phyloP scores from a whole-genome alignment of 2,329 filamentous ascomycete genomes.

The Niveomyces coronatus region DNA sequence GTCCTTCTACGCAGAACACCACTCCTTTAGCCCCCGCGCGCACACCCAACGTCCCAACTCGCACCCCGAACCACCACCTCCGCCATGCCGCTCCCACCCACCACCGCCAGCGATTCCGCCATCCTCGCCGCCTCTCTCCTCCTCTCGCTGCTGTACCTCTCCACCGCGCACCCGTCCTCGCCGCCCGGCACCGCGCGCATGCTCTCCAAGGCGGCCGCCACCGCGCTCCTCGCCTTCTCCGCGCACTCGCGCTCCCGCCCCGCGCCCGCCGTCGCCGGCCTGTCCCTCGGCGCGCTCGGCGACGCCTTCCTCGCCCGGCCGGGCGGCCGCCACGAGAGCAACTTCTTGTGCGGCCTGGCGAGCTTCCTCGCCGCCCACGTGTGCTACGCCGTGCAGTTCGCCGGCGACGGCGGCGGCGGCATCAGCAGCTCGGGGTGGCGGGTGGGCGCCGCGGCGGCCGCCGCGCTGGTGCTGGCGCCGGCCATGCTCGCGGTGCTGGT shows the following conservation, averaged over 20 bases:
- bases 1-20: too few species aligned
- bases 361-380: conserved; percentile 25
- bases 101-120: conserved; percentile 5
- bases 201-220: conserved; percentile 21
- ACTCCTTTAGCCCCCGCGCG: too few species aligned
- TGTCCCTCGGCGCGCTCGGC: conserved; percentile 22
- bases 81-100: not conserved
- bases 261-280: conserved; percentile 17
- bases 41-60: too few species aligned
- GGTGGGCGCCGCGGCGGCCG: conserved; percentile 11
- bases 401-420: conserved; percentile 11
- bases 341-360: conserved; percentile 22
- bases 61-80: conserved; percentile 1
- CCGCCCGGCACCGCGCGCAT: conserved; percentile 20
- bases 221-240: conserved; percentile 19
- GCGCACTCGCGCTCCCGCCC: conserved; percentile 11
- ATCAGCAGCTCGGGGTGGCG: conserved; percentile 11
- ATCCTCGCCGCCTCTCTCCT: conserved; percentile 8
- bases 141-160: conserved; percentile 13
- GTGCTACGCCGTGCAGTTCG: conserved; percentile 22
- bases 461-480: conserved; percentile 16
- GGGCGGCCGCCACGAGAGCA: conserved; percentile 19
- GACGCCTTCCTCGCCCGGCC: conserved; percentile 26
- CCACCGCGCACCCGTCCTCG: conserved; percentile 12
- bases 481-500: conserved; percentile 19